Conservation (phyloP, 2,329 filamentous ascomycete genomes). For the Ophiosphaerella narmari region DNA sequence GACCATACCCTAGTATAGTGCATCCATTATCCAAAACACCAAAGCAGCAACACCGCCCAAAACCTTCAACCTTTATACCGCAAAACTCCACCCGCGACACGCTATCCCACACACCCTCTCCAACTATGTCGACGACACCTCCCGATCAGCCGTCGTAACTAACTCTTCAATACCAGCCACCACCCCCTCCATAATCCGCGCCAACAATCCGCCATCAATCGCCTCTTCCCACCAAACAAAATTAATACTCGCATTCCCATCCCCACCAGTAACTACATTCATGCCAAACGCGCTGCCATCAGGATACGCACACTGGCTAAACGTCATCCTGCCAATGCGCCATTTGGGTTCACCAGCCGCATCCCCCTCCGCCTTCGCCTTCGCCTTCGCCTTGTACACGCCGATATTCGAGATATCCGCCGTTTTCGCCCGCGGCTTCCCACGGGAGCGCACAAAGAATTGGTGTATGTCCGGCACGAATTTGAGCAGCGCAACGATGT, state of each 20-base stretch:
- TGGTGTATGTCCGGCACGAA: conserved; percentile 48
- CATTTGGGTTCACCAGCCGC: conserved; percentile 7
- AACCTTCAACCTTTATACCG: too few species aligned
- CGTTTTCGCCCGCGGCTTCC: conserved; percentile 43
- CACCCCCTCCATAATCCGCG: conserved; percentile 17
- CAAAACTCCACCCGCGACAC: too few species aligned
- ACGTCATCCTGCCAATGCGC: conserved; percentile 48
- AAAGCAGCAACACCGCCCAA: too few species aligned
- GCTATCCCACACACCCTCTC: neutral
- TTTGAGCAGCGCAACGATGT: conserved; percentile 45
- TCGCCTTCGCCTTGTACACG: conserved; percentile 25
- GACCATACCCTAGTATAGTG: too few species aligned
- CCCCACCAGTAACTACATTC: conserved; percentile 50
- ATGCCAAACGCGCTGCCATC: conserved; percentile 46
- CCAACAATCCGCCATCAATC: conserved; percentile 35
- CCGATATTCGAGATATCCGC: conserved; percentile 57
- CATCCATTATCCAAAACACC: too few species aligned
- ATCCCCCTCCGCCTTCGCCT: neutral
- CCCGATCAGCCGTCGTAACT: neutral
- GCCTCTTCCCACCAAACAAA: conserved; percentile 50
- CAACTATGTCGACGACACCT: too few species aligned
- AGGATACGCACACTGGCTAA: conserved; percentile 52
- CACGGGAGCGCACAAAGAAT: conserved; percentile 45
- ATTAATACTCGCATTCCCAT: conserved; percentile 49
- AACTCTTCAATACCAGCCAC: conserved; percentile 7